phyloP scores from a whole-genome alignment of 2,329 filamentous ascomycete species.

The Venturia aucupariae region DNA sequence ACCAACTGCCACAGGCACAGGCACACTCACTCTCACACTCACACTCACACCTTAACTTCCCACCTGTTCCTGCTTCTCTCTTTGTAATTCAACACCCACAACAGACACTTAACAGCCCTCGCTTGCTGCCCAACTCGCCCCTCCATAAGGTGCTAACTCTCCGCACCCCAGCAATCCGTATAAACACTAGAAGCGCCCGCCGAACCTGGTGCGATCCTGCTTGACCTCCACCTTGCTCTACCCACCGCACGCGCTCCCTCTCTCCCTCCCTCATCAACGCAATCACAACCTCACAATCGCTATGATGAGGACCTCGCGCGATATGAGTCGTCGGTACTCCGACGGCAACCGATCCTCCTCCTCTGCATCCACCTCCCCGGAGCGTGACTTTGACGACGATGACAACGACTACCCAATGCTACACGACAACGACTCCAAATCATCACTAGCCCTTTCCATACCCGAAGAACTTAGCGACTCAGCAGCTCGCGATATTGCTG shows the following conservation, averaged over 20 bases:
- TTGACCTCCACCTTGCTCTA: background rate
- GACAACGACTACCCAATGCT: conserved; percentile 89
- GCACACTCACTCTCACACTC: background rate
- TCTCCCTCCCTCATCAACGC: background rate
- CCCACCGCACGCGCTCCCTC: background rate
- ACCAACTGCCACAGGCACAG: background rate
- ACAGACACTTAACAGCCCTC: background rate
- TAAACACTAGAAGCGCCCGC: background rate
- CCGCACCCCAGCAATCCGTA: background rate
- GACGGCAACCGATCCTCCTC: conserved; percentile 39
- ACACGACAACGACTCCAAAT: conserved; percentile 80
- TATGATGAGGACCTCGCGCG: conserved; percentile 11
- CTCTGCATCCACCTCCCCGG: conserved; percentile 66
- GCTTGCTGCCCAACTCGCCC: background rate
- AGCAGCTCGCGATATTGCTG: conserved; percentile 45
- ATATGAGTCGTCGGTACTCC: conserved; percentile 6
- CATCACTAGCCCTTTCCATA: conserved; percentile 74
- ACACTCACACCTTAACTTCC: background rate
- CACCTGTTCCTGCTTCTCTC: background rate
- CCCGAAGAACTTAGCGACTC: conserved; percentile 67
- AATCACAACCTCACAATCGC: background rate
- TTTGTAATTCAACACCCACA: background rate
- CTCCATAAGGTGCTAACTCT: background rate
- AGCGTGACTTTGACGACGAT: conserved; percentile 63
- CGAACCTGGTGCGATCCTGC: background rate